Percentiles rank a stretch among this genome's conserved stretches.
These are phyloP conservation scores for Penicillium occitanis DNA, from an alignment of 2,329 filamentous ascomycete genomes.

Conservation along the genomic window DNA sequence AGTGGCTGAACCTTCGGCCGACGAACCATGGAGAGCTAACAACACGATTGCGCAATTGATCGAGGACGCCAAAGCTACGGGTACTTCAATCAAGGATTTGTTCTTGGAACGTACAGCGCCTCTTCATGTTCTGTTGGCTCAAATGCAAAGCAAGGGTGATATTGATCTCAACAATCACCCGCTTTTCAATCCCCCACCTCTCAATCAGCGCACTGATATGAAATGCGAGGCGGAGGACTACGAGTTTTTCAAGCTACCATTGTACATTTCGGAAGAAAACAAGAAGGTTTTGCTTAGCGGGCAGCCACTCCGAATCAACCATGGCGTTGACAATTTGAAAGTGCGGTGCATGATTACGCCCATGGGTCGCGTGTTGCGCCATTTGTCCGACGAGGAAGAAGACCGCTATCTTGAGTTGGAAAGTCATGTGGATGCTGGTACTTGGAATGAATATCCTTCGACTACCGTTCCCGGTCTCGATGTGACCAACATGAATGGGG, in stretches of 20 bases:
- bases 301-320: conserved; percentile 42
- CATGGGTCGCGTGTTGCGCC: conserved; percentile 45
- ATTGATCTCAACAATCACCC: conserved; percentile 41
- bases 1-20: conserved; percentile 25
- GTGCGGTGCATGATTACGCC: conserved; percentile 48
- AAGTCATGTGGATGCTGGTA: conserved; percentile 33
- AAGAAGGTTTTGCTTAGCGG: conserved; percentile 44
- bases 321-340: conserved; percentile 39
- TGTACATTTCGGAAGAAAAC: conserved; percentile 45
- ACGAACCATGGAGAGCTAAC: conserved; percentile 39
- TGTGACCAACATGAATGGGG: conserved; percentile 45
- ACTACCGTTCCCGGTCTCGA: conserved; percentile 41
- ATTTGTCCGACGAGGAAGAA: conserved; percentile 48
- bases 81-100: conserved; percentile 40
- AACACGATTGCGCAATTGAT: conserved; percentile 44
- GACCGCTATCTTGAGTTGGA: conserved; percentile 48
- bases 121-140: conserved; percentile 40
- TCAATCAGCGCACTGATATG: conserved; percentile 45
- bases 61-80: conserved; percentile 39
- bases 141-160: conserved; percentile 39
- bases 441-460: conserved; percentile 41
- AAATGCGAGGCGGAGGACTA: conserved; percentile 44
- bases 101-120: conserved; percentile 41
- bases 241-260: conserved; percentile 39
- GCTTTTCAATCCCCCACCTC: conserved; percentile 43